A percentile compares a stretch with the other conserved stretches of the same genome.
phyloP scores from a whole-genome alignment of 2,329 filamentous ascomycete species.

The Fusarium sp. region DNA sequence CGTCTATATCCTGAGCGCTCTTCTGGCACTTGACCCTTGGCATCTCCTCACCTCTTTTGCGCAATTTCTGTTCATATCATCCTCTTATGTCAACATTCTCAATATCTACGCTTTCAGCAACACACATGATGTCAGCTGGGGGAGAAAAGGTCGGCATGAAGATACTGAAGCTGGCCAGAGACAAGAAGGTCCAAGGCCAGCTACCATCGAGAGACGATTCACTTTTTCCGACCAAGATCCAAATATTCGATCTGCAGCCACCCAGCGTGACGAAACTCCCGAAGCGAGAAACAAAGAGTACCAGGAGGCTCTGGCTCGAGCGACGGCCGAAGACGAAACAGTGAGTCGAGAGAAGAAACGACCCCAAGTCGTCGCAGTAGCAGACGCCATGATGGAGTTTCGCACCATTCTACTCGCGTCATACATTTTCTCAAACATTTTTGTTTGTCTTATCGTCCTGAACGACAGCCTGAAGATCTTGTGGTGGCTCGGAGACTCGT shows the following conservation, averaged over 20 bases:
- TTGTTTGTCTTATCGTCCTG: background rate
- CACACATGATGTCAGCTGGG: slow-evolving; percentile 7
- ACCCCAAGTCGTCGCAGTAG: background rate
- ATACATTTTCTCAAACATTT: slow-evolving; percentile 10
- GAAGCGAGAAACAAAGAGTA: background rate
- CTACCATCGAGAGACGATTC: background rate
- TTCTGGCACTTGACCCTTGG: background rate
- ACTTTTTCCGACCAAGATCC: background rate
- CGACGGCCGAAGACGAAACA: background rate
- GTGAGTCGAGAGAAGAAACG: rapidly evolving
- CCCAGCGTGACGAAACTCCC: background rate
- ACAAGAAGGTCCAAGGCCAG: background rate
- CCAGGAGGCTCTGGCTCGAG: background rate
- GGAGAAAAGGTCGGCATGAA: background rate
- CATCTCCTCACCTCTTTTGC: background rate
- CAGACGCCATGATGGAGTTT: slow-evolving; percentile 6
- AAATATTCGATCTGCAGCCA: rapidly evolving
- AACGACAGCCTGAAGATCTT: background rate
- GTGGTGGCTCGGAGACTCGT: background rate
- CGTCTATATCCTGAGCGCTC: background rate
- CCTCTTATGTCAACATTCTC: slow-evolving; percentile 4
- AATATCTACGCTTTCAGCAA: slow-evolving; percentile 13
- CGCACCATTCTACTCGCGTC: background rate
- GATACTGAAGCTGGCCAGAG: background rate
- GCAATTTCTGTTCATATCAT: background rate